Base-by-base conservation (phyloP, 2,329 filamentous ascomycete genomes). In the Trichoderma asperellum region DNA sequence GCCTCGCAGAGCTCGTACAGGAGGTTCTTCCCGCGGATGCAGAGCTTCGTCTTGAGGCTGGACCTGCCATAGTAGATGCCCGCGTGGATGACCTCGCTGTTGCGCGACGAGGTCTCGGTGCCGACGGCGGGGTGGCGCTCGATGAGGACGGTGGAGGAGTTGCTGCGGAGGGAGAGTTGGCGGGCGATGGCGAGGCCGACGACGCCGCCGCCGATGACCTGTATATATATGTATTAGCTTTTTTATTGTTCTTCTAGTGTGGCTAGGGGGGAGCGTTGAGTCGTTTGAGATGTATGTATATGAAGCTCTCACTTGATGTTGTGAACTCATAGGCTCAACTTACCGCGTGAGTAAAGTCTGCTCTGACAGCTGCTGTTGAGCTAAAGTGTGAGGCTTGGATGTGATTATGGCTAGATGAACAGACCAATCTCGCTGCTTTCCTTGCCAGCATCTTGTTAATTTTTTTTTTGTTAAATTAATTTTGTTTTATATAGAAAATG, bases 71-170 rank as follows among this genome's bases (percentile, higher is more conserved):
- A 97, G 85, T 97, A 98, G 72, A 98, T 86, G 16, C 96, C 96
- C 1, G 93, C 96, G 79, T 99, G 96, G 74, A 99, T 96, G 68
- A 98, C 95, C 86, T 98, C 94, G 76, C 92, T 95, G 83, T 97
- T 97, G 73, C 94, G 90, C 73, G 91, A 92, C 72, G 91, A 94
- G 0, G 94, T 97, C 82, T 97, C 94, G 34, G 89, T 95, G 61
- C 94, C 94, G 32, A 92, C 85, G 62, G 86, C 84, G 27, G 84
- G 80, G 83, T 97, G 92, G 32, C 92, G 89, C 80, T 97, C 94
- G 1, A 97, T 88, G 66, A 97, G 83, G 14, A 97, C 85, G 0
- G 92, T 95, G 2, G 87, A 88, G 6, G 86, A 85, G 24, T 84
- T 82, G 37, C 88, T 83, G 70, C 85, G 83, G 32, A 88, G 87